Conservation (phyloP, 371 early-diverging fungal genomes). For the Entomophthora muscae region DNA sequence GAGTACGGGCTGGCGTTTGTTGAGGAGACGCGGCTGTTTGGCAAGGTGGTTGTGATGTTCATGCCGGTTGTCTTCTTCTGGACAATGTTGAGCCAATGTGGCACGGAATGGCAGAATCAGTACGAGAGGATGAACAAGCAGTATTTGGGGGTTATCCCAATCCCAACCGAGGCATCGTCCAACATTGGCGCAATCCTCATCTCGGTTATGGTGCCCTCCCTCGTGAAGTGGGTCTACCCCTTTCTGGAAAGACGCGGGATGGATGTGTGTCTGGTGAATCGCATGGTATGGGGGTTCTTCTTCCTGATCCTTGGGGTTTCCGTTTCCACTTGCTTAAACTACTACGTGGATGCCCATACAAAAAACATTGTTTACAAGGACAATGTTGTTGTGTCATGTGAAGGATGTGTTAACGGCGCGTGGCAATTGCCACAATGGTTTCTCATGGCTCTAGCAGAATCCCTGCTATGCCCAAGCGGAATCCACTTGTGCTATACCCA, state of each 20-base stretch:
- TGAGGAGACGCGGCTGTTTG: constrained; percentile 7
- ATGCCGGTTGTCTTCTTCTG: constrained; percentile 30
- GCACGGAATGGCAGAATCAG: constrained; percentile 14
- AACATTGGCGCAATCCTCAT: constrained; percentile 3
- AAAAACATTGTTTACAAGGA: neutral
- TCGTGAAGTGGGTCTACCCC: constrained; percentile 2
- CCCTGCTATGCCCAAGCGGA: constrained; percentile 32
- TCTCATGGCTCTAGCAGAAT: constrained; percentile 32
- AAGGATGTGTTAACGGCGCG: constrained; percentile 13
- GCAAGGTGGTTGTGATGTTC: constrained; percentile 16
- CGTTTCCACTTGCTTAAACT: neutral
- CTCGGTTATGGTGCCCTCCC: neutral
- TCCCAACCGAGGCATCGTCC: neutral
- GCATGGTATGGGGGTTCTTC: constrained; percentile 2
- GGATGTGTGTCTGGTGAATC: neutral
- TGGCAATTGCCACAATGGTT: constrained; percentile 36
- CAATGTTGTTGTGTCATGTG: constrained; percentile 6
- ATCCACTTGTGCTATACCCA: constrained; percentile 21
- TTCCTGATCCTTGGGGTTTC: neutral
- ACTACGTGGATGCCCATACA: constrained; percentile 11
- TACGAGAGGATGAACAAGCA: constrained; percentile 17
- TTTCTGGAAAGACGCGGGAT: constrained; percentile 9
- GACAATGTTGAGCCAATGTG: constrained; percentile 36
- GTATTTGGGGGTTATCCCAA: constrained; percentile 12
- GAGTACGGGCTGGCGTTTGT: neutral